These are phyloP conservation scores for Cutaneotrichosporon cavernicola DNA, from an alignment of 1,284 basidiomycete genomes.

Conservation along the genomic window DNA sequence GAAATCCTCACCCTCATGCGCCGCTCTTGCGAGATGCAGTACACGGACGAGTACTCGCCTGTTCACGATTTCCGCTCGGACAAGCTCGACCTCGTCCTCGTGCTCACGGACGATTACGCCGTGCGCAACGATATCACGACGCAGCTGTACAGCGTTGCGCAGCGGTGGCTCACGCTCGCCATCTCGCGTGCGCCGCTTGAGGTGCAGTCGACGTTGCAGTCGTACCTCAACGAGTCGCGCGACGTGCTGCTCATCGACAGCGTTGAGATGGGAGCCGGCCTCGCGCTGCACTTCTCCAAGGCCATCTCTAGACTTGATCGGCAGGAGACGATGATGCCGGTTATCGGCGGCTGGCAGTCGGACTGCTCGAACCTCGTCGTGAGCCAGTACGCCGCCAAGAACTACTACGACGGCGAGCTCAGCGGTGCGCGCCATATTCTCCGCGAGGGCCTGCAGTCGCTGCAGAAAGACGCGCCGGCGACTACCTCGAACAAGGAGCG, in stretches of 20 bases:
- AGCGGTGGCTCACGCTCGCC: constrained; percentile 79
- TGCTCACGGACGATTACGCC: constrained; percentile 82
- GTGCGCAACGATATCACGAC: constrained; percentile 80
- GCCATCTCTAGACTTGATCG: constrained; percentile 74
- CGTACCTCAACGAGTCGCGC: constrained; percentile 75
- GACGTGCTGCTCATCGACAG: constrained; percentile 66
- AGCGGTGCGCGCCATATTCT: constrained; percentile 71
- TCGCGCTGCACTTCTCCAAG: constrained; percentile 81
- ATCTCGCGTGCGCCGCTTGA: constrained; percentile 86
- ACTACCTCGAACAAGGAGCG: constrained; percentile 63
- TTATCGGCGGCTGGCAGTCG: constrained; percentile 54
- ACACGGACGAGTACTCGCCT: constrained; percentile 90
- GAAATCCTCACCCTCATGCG: constrained; percentile 89
- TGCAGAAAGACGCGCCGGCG: constrained; percentile 65
- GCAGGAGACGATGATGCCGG: constrained; percentile 60
- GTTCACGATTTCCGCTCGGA: constrained; percentile 78
- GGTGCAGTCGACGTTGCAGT: constrained; percentile 84
- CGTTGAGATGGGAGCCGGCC: constrained; percentile 82
- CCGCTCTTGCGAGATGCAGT: constrained; percentile 86
- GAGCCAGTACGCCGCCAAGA: constrained; percentile 79
- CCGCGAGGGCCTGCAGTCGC: constrained; percentile 33
- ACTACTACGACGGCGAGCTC: constrained; percentile 81
- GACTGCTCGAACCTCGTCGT: constrained; percentile 74
- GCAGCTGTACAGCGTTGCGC: constrained; percentile 70
- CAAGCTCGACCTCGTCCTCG: constrained; percentile 69